Base-by-base conservation (phyloP, 2,329 filamentous ascomycete species). In the Arthrobotrys iridis region DNA sequence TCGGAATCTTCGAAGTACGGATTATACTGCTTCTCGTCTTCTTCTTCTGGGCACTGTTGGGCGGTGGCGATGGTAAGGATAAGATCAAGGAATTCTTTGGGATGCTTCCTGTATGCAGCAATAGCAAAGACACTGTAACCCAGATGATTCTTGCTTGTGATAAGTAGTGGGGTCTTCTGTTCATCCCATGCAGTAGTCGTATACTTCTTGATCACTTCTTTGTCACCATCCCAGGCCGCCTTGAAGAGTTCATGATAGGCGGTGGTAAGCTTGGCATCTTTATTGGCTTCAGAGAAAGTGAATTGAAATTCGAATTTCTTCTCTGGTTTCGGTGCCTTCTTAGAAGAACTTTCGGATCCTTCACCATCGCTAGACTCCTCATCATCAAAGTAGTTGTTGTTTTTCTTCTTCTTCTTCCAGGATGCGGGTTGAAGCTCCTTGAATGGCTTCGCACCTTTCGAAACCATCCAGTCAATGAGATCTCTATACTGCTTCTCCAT, bases 171-270 rank as follows among this genome's bases (percentile, higher is more conserved):
- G 82, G 81, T 79, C 91, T 91, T 81, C 94, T 87, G 2, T 83
- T 87, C 0, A 87, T 59, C 72, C 84, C 0, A 90, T 20, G 58
- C 28, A 24, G 72, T 68, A 8, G 72, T 76, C 2, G 72, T 70
- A 18, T 70, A 76, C 7, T 64, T 68, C 35, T 70, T 63, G 30
- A 76, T 4, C 2, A n/a, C 13, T 33, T 76, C 72, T 24, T 63
- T 77, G 77, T 95, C 87, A n/a, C 89, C 90, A 3, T 79, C 79
- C 91, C 91, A 95, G 3, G 88, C 88, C 35, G 91, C 91, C 79
- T 94, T 88, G 80, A 91, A 91, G 11, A 46, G 11, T 8, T 50
- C 40, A 3, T 40, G 37, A 22, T 64, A 68, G 5, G 18, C 50
- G 3, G 33, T 30, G 5, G 15, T 28, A 11, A 52, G 46, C n/a